Evolutionary conservation across 1,139 yeast genomes (phyloP), one percentile per base, ranked within the genome.

Genomic region (Suhomyces guaymorum): DNA sequence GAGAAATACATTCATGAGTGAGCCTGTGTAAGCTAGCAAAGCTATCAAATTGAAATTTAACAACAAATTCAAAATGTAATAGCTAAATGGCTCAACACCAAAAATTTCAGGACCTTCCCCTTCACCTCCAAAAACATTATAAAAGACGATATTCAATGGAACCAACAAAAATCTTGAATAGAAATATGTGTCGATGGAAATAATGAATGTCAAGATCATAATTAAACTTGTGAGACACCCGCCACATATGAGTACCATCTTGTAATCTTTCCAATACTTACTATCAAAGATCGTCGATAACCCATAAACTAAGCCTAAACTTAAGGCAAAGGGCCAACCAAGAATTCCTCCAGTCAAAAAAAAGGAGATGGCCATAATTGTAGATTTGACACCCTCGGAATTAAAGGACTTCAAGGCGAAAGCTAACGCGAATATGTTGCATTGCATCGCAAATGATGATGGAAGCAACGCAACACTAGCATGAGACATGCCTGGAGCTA

Each of bases 261-360:
- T 42, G 2, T 30, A 36, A 8, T 32, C 14, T 15, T 24, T 28
- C 30, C 24, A 47, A 2, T 26, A 35, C 26, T n/a, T 25, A 4
- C 28, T 14, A 11, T 36, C 27, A 16, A 40, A 15, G 9, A 59
- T 19, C 12, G 65, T 54, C 44, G 63, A 67, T 0, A 66, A 2
- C 2, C 78, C 73, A 44, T 81, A 67, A 0, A 95, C 94, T 4
- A 75, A 43, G 2, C 82, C 80, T 37, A 88, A 61, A 0, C 77
- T 80, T 39, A 86, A 60, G 0, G 84, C 78, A 60, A 90, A 90
- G 1, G 97, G 97, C 97, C 97, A 90, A 1, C 97, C 97, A 22
- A 84, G 46, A 1, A 90, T 53, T 0, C 94, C 94, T 5, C 92
- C 95, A 13, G 84, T 43, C 24, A 75, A 63, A 31, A 75, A 68